A percentile compares a stretch with the other conserved stretches of the same genome.
Conservation (phyloP, 129 eudicot species). For the Artemisia tridentata region DNA sequence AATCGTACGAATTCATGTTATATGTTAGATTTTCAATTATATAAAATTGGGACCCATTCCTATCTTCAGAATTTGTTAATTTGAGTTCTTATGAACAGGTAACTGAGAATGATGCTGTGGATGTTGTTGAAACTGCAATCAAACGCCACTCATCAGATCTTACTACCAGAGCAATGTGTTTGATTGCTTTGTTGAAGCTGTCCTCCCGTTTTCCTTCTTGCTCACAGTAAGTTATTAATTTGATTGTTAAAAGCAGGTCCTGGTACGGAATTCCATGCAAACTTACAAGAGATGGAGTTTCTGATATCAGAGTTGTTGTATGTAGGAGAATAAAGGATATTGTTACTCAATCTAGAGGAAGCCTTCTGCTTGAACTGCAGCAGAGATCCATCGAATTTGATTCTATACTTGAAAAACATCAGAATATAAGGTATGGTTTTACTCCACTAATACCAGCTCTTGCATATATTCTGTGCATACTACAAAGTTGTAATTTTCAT, state of each 20-base stretch:
- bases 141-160: constrained; percentile 68
- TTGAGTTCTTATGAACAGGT: constrained; percentile 52
- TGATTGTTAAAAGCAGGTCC: constrained; percentile 8
- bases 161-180: constrained; percentile 91
- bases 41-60: not conserved
- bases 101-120: constrained; percentile 91
- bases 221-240: constrained; percentile 60
- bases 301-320: constrained; percentile 4
- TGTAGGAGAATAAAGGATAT: constrained; percentile 83
- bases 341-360: constrained; percentile 73
- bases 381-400: constrained; percentile 87
- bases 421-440: constrained; percentile 62
- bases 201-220: constrained; percentile 92
- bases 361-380: constrained; percentile 90
- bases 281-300: constrained; percentile 13
- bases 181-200: constrained; percentile 83
- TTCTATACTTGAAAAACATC: constrained; percentile 84
- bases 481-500: not conserved
- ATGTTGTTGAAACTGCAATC: constrained; percentile 69
- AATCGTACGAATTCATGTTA: not conserved
- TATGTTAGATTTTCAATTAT: not conserved
- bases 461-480: not conserved
- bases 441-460: not conserved
- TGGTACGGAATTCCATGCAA: constrained; percentile 4
- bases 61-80: not conserved